These are phyloP conservation scores for Trametes cubensis DNA, from an alignment of 768 basidiomycete genomes.

Conservation along the genomic window DNA sequence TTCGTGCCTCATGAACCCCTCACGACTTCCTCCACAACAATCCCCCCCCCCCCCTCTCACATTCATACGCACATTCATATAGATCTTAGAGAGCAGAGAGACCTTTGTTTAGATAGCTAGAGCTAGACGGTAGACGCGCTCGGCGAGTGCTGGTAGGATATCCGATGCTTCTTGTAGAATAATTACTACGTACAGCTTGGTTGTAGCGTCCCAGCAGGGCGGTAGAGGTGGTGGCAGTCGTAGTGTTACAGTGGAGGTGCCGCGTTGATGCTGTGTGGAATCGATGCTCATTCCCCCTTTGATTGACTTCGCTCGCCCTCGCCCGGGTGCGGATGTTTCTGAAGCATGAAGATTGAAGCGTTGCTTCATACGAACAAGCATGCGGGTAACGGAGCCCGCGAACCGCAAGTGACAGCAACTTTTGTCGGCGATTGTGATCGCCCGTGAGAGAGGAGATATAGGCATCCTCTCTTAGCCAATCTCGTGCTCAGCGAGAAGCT, in stretches of 20 bases:
- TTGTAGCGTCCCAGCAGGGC: neutral
- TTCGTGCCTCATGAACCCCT: neutral
- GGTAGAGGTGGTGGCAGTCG: neutral
- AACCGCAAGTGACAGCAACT: neutral
- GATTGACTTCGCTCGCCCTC: neutral
- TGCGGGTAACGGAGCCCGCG: no score
- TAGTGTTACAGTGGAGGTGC: conserved; percentile 2
- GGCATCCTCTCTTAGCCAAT: conserved; percentile 51
- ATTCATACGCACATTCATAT: neutral
- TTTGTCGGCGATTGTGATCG: neutral
- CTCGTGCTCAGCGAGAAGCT: conserved; percentile 94
- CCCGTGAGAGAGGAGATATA: no score
- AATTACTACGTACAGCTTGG: conserved; percentile 17
- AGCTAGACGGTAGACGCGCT: conserved; percentile 16
- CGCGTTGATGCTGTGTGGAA: conserved; percentile 3
- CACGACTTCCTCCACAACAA: conserved; percentile 5
- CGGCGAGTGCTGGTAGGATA: conserved; percentile 20
- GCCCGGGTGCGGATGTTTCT: neutral
- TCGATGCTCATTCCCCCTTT: conserved; percentile 1
- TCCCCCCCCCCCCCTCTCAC: no score
- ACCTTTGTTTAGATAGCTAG: conserved; percentile 15
- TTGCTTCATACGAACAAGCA: no score
- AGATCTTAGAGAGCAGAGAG: conserved; percentile 21
- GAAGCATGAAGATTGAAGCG: no score
- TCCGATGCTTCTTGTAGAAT: conserved; percentile 14